Conservation (phyloP, 768 basidiomycete species). For the Mycena haematopus region DNA sequence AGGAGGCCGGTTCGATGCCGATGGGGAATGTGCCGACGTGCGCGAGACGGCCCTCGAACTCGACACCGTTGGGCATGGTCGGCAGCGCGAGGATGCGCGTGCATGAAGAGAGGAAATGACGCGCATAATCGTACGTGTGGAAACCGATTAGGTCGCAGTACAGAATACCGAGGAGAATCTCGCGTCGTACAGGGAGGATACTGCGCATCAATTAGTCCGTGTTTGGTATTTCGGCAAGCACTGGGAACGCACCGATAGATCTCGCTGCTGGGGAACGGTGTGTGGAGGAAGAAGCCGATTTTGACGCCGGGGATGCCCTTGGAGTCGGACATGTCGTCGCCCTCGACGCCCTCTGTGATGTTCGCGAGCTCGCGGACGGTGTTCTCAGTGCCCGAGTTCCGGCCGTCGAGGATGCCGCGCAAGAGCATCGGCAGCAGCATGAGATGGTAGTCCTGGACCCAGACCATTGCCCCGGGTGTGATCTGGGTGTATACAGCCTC, state of each 20-base stretch:
- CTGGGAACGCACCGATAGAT: constrained; percentile 82
- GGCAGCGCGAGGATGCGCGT: constrained; percentile 94
- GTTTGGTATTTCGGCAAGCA: not conserved
- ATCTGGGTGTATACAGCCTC: constrained; percentile 84
- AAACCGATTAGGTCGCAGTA: constrained; percentile 98
- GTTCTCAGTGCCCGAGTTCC: constrained; percentile 58
- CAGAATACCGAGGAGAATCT: constrained; percentile 95
- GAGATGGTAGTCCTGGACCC: constrained; percentile 98
- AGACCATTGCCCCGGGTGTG: constrained; percentile 90
- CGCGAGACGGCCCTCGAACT: constrained; percentile 92
- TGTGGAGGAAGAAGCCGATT: constrained; percentile 98
- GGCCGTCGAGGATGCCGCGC: constrained; percentile 86
- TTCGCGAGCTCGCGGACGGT: constrained; percentile 66
- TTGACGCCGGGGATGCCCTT: constrained; percentile 72
- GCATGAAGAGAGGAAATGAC: constrained; percentile 98
- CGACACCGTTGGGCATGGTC: constrained; percentile 98
- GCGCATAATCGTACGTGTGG: constrained; percentile 99
- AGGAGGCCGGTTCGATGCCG: constrained; percentile 94
- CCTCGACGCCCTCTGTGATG: constrained; percentile 75
- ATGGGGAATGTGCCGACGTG: constrained; percentile 99
- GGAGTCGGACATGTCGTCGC: constrained; percentile 47
- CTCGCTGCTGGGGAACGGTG: constrained; percentile 96
- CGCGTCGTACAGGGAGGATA: constrained; percentile 94
- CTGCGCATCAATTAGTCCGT: constrained; percentile 47
- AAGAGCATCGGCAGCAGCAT: constrained; percentile 98